Percentiles rank a stretch among this genome's conserved stretches.
Conservation (phyloP, 176 grass and related monocot genomes). For the Miscanthus lutarioriparius region DNA sequence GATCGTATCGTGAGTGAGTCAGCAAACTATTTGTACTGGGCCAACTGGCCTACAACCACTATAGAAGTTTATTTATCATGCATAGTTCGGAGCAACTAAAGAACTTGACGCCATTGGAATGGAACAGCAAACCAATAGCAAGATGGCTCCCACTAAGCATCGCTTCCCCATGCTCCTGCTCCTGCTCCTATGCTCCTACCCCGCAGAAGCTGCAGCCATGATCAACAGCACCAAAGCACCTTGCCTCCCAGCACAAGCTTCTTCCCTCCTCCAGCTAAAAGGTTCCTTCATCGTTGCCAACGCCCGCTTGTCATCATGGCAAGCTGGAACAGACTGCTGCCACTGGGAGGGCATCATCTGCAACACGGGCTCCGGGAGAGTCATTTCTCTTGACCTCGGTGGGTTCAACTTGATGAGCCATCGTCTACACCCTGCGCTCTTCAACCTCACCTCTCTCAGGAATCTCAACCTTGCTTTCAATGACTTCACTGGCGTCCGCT, state of each 20-base stretch:
- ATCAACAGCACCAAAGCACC: not conserved
- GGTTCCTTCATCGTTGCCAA: not conserved
- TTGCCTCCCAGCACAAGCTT: slow-evolving; percentile 27
- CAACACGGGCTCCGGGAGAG: not conserved
- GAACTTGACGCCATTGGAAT: no score
- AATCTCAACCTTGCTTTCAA: slow-evolving; percentile 32
- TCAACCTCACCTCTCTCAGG: slow-evolving; percentile 36
- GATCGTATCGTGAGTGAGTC: no score
- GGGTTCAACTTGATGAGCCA: not conserved
- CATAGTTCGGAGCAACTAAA: no score
- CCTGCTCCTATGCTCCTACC: not conserved
- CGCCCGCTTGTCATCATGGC: slow-evolving; percentile 11
- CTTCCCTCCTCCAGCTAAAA: slow-evolving; percentile 37
- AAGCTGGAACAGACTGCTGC: slow-evolving; percentile 26
- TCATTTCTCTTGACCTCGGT: slow-evolving; percentile 28
- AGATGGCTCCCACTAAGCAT: no score
- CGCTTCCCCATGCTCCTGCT: not conserved
- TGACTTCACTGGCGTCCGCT: not conserved
- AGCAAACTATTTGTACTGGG: no score
- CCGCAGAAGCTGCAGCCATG: not conserved
- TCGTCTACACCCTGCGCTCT: not conserved
- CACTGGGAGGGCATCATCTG: slow-evolving; percentile 28
- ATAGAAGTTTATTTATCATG: no score
- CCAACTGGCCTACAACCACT: no score
- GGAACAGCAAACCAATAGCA: no score